phyloP scores from a whole-genome alignment of 192 early-diverging fungal genomes.

The Backusella morwellensis region DNA sequence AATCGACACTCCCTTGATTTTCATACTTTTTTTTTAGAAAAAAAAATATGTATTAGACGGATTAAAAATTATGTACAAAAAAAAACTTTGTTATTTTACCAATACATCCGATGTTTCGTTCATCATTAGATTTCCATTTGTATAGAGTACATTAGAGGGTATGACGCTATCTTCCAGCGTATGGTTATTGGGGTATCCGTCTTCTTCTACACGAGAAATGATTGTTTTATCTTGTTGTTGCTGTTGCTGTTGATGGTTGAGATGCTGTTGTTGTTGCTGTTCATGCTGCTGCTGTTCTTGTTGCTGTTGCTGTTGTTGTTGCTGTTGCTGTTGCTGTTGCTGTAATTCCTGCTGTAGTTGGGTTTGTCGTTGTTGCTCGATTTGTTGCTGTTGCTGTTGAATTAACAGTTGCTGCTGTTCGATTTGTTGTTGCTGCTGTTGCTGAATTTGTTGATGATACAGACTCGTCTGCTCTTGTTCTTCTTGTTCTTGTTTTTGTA shows the following conservation, averaged over 20 bases:
- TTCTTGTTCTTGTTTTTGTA: neutral
- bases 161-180: neutral
- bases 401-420: neutral
- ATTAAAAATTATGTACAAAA: neutral
- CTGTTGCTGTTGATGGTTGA: neutral
- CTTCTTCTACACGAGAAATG: neutral
- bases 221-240: neutral
- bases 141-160: neutral
- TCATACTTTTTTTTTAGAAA: neutral
- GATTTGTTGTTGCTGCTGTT: neutral
- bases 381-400: neutral
- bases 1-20: neutral
- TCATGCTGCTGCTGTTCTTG: neutral
- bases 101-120: neutral
- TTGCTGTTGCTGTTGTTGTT: neutral
- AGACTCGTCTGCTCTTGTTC: neutral
- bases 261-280: neutral
- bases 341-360: neutral
- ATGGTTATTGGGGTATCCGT: neutral
- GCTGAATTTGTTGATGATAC: neutral
- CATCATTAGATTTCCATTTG: slow-evolving; percentile 4
- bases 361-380: neutral
- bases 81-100: neutral
- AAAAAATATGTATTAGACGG: neutral
- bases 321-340: neutral